Conservation (phyloP, 331 rosid species). For the Telfairia occidentalis region DNA sequence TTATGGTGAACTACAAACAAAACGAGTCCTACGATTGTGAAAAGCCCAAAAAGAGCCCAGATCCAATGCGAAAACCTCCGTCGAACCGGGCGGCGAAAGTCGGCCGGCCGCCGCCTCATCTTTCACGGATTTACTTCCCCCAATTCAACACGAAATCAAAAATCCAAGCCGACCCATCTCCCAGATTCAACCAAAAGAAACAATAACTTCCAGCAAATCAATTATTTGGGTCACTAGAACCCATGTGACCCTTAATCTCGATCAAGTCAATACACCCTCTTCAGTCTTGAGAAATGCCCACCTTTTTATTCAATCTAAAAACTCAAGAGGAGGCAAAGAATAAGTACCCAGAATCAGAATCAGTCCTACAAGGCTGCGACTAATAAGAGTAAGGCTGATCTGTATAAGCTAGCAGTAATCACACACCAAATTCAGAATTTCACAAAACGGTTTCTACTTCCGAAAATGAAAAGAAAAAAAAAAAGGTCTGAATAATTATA, state of each 20-base stretch:
- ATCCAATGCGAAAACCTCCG: slow-evolving; percentile 83
- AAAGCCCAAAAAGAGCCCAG: slow-evolving; percentile 68
- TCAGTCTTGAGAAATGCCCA: slow-evolving; percentile 2
- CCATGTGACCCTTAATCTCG: neutral
- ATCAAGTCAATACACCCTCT: slow-evolving; percentile 2
- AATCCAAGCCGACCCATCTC: slow-evolving; percentile 16
- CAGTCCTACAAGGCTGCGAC: neutral
- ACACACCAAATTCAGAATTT: neutral
- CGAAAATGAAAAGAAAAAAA: neutral
- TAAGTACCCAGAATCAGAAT: slow-evolving; percentile 3
- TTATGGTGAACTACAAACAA: slow-evolving; percentile 71
- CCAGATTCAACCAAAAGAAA: slow-evolving; percentile 21
- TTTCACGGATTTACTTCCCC: slow-evolving; percentile 28
- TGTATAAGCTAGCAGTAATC: neutral
- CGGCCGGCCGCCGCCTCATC: slow-evolving; percentile 98
- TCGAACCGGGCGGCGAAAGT: slow-evolving; percentile 90
- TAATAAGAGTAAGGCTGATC: slow-evolving; percentile 8
- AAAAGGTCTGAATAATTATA: neutral
- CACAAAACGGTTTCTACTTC: neutral
- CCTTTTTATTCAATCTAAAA: slow-evolving; percentile 1
- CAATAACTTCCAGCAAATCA: neutral
- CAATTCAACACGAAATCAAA: slow-evolving; percentile 32
- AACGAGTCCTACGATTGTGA: slow-evolving; percentile 46
- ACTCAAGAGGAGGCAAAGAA: slow-evolving; percentile 5
- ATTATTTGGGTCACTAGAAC: neutral